Conservation (phyloP, 306 rosid species). For the Acacia confusa region DNA sequence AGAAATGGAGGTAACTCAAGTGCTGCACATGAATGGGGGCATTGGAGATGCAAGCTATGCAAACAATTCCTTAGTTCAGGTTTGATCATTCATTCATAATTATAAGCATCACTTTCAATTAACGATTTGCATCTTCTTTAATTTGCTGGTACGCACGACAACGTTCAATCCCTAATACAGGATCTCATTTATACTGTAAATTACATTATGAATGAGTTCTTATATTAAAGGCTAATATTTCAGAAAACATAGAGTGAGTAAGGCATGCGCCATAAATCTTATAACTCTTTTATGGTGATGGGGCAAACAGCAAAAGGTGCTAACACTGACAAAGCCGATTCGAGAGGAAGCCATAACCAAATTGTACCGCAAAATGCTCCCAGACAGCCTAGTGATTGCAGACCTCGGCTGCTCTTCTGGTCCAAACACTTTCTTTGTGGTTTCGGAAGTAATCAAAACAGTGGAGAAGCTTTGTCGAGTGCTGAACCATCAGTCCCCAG, state of each 20-base stretch:
- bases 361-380: conserved; percentile 16
- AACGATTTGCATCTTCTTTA: not conserved
- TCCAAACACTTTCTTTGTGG: conserved; percentile 48
- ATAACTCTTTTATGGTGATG: not conserved
- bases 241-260: no score
- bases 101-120: not conserved
- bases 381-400: conserved; percentile 38
- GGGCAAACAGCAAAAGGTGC: conserved; percentile 40
- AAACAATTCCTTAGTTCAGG: conserved; percentile 35
- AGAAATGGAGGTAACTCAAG: conserved; percentile 31
- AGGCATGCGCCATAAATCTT: not conserved
- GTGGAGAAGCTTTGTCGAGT: conserved; percentile 35
- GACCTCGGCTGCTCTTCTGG: conserved; percentile 64
- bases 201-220: no score
- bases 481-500: conserved; percentile 29
- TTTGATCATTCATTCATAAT: not conserved
- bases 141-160: not conserved
- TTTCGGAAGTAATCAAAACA: conserved; percentile 34
- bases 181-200: no score
- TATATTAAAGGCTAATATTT: no score
- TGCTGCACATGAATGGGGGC: conserved; percentile 38
- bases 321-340: conserved; percentile 39
- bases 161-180: no score
- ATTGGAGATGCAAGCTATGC: conserved; percentile 40
- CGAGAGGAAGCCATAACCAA: conserved; percentile 42